phyloP scores from a whole-genome alignment of 2,329 filamentous ascomycete genomes.

The Sordariomycetes sp. region DNA sequence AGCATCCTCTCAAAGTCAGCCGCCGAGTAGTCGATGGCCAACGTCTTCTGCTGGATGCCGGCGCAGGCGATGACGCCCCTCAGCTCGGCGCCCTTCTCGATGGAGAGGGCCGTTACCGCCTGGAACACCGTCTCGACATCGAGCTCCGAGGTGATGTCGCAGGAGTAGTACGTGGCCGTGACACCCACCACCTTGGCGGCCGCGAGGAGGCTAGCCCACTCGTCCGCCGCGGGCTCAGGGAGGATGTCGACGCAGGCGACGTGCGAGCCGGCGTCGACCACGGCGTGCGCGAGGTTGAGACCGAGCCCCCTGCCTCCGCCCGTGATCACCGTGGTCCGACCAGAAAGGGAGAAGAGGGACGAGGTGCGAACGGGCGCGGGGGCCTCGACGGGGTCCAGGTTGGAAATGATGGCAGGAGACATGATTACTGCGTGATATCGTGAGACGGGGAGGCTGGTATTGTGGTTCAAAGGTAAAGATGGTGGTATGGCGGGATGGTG shows the following conservation, averaged over 20 bases:
- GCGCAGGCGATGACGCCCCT: slow-evolving; percentile 32
- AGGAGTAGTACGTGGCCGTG: slow-evolving; percentile 26
- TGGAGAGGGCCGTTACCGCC: slow-evolving; percentile 21
- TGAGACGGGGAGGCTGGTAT: too few relatives aligned
- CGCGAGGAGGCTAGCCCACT: slow-evolving; percentile 28
- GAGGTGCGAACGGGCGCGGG: slow-evolving; percentile 11
- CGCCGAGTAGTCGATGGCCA: slow-evolving; percentile 32
- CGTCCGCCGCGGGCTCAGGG: slow-evolving; percentile 19
- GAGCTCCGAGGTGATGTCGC: slow-evolving; percentile 35
- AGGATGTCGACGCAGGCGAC: slow-evolving; percentile 37
- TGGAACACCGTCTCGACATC: slow-evolving; percentile 23
- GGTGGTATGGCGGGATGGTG: too few relatives aligned
- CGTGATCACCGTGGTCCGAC: slow-evolving; percentile 34
- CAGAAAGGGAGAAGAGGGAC: slow-evolving; percentile 27
- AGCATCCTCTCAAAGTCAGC: slow-evolving; percentile 59
- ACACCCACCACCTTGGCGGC: slow-evolving; percentile 13
- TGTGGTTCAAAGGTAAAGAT: too few relatives aligned
- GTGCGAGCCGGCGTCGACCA: slow-evolving; percentile 36
- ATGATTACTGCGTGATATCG: too few relatives aligned
- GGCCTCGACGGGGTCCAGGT: background rate
- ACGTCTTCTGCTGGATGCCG: slow-evolving; percentile 31
- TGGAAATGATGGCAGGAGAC: too few relatives aligned
- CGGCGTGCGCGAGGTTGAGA: slow-evolving; percentile 34
- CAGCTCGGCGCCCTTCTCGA: slow-evolving; percentile 18
- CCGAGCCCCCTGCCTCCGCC: slow-evolving; percentile 40